Evolutionary conservation across 2,329 filamentous ascomycete genomes (phyloP), one percentile per base, ranked within the genome.

Genomic region (Aspergillus novofumigatus): DNA sequence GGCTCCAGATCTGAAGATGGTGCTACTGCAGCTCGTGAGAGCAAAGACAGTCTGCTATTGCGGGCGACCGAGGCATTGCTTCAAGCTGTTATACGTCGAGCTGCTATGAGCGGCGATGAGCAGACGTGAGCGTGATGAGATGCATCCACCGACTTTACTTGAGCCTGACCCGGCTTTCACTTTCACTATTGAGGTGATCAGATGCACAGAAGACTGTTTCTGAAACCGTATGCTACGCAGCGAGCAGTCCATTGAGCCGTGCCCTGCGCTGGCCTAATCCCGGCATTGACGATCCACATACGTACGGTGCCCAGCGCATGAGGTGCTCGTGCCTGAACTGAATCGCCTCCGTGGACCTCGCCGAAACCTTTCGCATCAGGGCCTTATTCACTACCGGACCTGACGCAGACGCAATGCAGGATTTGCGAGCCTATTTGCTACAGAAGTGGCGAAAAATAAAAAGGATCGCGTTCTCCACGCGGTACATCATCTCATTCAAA

Each of bases 1-100:
- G 48, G 65, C 6, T 58, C 62, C 6, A 48, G 65, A 7, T 58
- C 62, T 9, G 59, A 55, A 23, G 62, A 59, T 21, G 63, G 62
- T 10, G 63, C 65, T 6, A 54, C 51, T 5, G 42, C 47, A 3
- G 55, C 58, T 56, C 45, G 59, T n/a, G 57, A 60, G 49, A 65
- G 45, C 35, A 58, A 14, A 47, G 44, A 58, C 44, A 59, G 55
- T 23, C 58, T 65, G 49, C 62, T 68, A 53, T 65, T 71, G 48
- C 64, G 57, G 17, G 72, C 72, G 2, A 72, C 69, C 54, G 69
- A 74, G 51, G 61, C 57, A 0, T 58, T 77, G 28, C 61, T 77
- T 25, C 65, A 58, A 3, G 60, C 66, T 38, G 63, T 75, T 48
- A 60, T 75, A 25, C 58, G 54, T 32, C 71, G 67, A 44, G 71